These are phyloP conservation scores for Hylodesmum podocarpum DNA, from an alignment of 306 rosid species.

Conservation along the genomic window DNA sequence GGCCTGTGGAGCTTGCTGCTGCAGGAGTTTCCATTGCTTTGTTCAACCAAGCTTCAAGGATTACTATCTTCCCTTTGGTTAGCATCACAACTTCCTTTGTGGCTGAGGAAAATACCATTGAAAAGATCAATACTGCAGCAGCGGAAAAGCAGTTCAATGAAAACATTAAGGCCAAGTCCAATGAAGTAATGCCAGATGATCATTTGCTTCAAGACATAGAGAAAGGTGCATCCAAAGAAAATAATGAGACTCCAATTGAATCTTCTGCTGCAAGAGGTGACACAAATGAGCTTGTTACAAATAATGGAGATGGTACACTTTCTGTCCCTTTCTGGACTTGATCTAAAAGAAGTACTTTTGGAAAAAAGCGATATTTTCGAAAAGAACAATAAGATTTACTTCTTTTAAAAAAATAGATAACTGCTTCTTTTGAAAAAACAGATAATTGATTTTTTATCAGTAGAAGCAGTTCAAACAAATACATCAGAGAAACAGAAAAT, in stretches of 20 bases:
- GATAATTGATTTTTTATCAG: too few species aligned
- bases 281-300: constrained; percentile 7
- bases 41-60: constrained; percentile 96
- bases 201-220: constrained; percentile 50
- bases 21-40: constrained; percentile 92
- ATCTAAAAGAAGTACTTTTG: too few species aligned
- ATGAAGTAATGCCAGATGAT: constrained; percentile 29
- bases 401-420: too few species aligned
- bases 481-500: too few species aligned
- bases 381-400: too few species aligned
- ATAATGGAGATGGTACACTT: constrained; percentile 43
- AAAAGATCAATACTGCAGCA: constrained; percentile 32
- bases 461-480: too few species aligned
- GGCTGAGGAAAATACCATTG: constrained; percentile 86
- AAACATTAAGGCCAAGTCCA: constrained; percentile 33
- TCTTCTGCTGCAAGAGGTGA: constrained; percentile 15
- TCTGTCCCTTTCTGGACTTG: background rate
- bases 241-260: constrained; percentile 7
- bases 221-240: constrained; percentile 42
- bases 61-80: constrained; percentile 90
- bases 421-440: too few species aligned
- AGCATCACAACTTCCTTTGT: constrained; percentile 96
- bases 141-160: constrained; percentile 41
- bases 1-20: constrained; percentile 95
- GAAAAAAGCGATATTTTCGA: too few species aligned